Evolutionary conservation across 2,329 filamentous ascomycete genomes (phyloP), one percentile per base, ranked within the genome.

Genomic region (Neopestalotiopsis sp.): DNA sequence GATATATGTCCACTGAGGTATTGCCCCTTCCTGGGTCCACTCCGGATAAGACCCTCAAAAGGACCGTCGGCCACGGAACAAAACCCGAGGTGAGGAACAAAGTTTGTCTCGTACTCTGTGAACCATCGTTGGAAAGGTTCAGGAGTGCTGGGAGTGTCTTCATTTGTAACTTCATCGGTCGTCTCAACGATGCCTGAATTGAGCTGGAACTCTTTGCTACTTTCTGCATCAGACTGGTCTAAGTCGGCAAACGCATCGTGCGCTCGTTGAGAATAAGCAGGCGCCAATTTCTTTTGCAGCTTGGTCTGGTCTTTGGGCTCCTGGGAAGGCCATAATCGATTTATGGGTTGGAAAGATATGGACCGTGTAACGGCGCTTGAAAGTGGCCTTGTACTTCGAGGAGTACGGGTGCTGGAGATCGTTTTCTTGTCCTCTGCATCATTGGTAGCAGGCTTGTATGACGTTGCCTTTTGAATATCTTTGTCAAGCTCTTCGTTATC

Each of bases 21-120:
- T 40, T 61, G 59, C 17, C 74, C 73, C 9, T 68, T 60, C 34
- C 68, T 62, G 4, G 70, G 69, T 7, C 72, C 74, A 30, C 60
- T 67, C 9, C 67, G 64, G 30, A 75, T 74, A 56, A 72, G 74
- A 17, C 74, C 74, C 42, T 71, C 67, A 64, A 72, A 76, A n/a
- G 74, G 74, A 4, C 73, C 74, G 38, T 72, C 57, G 13, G 68
- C 71, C 10, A 75, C 66, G 24, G 40, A 67, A 63, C 28, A 42
- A 40, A 34, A 63, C 9, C 52, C 65, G 10, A 30, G 6, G 13
- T 67, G 42, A 14, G 40, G 57, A 10, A 20, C 17, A 52, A 67
- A 67, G 6, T 56, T 34, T 20, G 58, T 56, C 30, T 30, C 40
- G 49, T 63, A 67, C n/a, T 56, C 30, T 9, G n/a, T 30, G 13